Evolutionary conservation across 495 filamentous ascomycete species (phyloP).

Genomic region (Hyphodiscus hymeniophilus): DNA sequence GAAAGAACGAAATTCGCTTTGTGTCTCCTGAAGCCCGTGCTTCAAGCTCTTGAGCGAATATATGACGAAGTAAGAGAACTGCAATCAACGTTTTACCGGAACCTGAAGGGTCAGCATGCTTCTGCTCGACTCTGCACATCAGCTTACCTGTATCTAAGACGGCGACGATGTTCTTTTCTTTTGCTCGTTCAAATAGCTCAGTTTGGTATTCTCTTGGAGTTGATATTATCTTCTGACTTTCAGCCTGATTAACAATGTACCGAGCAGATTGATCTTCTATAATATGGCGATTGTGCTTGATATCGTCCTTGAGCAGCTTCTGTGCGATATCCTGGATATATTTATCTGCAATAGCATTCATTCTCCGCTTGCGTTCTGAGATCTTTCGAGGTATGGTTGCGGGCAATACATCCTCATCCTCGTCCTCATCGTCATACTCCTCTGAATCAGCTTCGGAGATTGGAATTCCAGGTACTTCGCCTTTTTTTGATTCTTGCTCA

Average conservation of each 20-base stretch:
- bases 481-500: neutral
- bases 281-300: slow-evolving; percentile 19
- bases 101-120: slow-evolving; percentile 35
- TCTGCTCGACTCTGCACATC: neutral
- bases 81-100: slow-evolving; percentile 98
- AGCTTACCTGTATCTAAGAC: slow-evolving; percentile 81
- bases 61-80: slow-evolving; percentile 72
- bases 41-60: slow-evolving; percentile 70
- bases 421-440: slow-evolving; percentile 19
- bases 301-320: slow-evolving; percentile 11
- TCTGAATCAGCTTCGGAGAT: neutral
- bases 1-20: slow-evolving; percentile 71
- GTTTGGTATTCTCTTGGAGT: slow-evolving; percentile 85
- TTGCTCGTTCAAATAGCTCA: slow-evolving; percentile 87
- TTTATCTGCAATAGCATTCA: slow-evolving; percentile 47
- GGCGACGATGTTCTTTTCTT: slow-evolving; percentile 80
- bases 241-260: slow-evolving; percentile 22
- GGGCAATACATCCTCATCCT: slow-evolving; percentile 21
- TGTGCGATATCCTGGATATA: slow-evolving; percentile 2
- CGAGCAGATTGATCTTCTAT: slow-evolving; percentile 30
- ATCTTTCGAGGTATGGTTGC: slow-evolving; percentile 26
- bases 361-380: slow-evolving; percentile 38
- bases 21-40: slow-evolving; percentile 51
- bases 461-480: neutral
- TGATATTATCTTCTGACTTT: slow-evolving; percentile 46